A percentile compares a stretch with the other conserved stretches of the same genome.
Conservation (phyloP, 1,284 basidiomycete genomes). For the Polyporus tsugae region DNA sequence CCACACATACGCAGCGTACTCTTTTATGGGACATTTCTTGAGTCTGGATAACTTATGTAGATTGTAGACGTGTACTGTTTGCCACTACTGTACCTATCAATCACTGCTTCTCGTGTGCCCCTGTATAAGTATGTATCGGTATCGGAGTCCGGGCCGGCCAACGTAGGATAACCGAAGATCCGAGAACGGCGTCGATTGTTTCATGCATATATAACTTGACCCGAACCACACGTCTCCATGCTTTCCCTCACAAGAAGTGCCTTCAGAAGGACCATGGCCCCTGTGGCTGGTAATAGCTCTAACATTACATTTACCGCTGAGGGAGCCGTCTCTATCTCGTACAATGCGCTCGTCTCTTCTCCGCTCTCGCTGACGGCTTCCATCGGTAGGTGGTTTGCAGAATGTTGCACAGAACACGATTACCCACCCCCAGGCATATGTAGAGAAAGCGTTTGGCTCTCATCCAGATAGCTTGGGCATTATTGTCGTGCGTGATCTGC, state of each 20-base stretch:
- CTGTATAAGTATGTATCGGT: not conserved
- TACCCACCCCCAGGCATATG: not conserved
- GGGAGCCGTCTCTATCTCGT: constrained; percentile 77
- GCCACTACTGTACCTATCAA: not conserved
- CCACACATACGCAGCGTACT: not conserved
- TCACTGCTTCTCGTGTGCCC: not conserved
- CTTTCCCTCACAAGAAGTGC: constrained; percentile 16
- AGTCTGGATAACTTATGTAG: constrained; percentile 13
- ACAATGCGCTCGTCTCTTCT: constrained; percentile 63
- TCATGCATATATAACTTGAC: not conserved
- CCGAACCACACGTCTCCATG: constrained; percentile 19
- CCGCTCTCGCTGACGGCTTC: constrained; percentile 66
- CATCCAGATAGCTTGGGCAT: constrained; percentile 80
- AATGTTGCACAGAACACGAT: not conserved
- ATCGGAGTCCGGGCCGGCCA: not conserved
- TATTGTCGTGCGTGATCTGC: constrained; percentile 83
- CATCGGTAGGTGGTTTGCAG: constrained; percentile 59
- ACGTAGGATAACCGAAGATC: not conserved
- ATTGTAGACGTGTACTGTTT: constrained; percentile 6
- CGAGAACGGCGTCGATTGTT: not conserved
- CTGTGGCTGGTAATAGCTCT: constrained; percentile 28
- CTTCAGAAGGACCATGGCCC: constrained; percentile 40
- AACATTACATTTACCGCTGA: constrained; percentile 54
- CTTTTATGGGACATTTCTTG: constrained; percentile 6
- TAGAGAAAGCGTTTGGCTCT: constrained; percentile 85